Evolutionary conservation across 139 green algal genomes (phyloP).

Genomic region (Chara braunii): DNA sequence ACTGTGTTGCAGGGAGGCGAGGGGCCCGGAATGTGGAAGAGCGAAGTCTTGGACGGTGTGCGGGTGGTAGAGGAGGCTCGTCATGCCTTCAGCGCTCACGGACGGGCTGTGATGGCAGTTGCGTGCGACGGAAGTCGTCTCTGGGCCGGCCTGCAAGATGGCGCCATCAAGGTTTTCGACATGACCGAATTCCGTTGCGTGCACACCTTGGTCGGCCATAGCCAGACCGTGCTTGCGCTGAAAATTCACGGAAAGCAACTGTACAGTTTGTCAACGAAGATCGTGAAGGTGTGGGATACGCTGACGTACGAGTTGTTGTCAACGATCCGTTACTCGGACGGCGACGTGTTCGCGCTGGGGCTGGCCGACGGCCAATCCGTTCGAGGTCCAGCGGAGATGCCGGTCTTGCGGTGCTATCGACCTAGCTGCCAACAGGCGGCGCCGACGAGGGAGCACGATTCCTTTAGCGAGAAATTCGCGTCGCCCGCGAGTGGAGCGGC

Average conservation of each 20-base stretch:
- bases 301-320: constrained; percentile 42
- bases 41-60: no score
- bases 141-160: constrained; percentile 21
- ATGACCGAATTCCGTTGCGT: constrained; percentile 45
- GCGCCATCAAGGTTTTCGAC: constrained; percentile 58
- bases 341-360: constrained; percentile 21
- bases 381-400: neutral
- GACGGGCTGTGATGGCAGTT: constrained; percentile 16
- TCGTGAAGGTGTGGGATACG: constrained; percentile 65
- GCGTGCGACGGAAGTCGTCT: constrained; percentile 2
- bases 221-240: constrained; percentile 41
- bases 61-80: no score
- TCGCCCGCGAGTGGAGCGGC: neutral
- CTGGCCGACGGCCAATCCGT: constrained; percentile 8
- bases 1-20: neutral
- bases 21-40: no score
- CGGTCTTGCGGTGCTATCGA: neutral
- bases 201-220: constrained; percentile 53
- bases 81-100: constrained; percentile 8
- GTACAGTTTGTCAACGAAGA: constrained; percentile 57
- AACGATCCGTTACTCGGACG: constrained; percentile 16
- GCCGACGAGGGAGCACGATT: no score
- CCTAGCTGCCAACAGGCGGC: no score
- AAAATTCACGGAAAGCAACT: constrained; percentile 38
- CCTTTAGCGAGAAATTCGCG: no score